Percentiles rank a stretch among this genome's conserved stretches.
Conservation (phyloP, 345 rosid genomes). For the Cardamine resedifolia region DNA sequence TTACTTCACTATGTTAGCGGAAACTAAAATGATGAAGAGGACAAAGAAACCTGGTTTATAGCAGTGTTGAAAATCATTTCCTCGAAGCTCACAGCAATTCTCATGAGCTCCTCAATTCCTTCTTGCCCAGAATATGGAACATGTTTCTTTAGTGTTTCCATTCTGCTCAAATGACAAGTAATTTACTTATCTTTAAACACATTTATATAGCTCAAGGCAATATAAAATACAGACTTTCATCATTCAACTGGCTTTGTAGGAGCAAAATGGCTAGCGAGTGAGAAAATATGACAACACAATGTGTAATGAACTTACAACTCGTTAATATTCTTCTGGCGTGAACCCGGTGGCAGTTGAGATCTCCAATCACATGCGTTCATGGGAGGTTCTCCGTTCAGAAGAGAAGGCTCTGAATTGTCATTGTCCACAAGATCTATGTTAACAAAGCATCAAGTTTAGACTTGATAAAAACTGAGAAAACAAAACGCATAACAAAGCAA, state of each 20-base stretch:
- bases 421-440: slow-evolving; percentile 15
- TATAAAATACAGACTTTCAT: not conserved
- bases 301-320: slow-evolving; percentile 41
- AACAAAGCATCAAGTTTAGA: not conserved
- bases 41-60: slow-evolving; percentile 9
- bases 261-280: not conserved
- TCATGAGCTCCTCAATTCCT: slow-evolving; percentile 20
- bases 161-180: slow-evolving; percentile 12
- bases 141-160: slow-evolving; percentile 11
- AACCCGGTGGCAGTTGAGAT: slow-evolving; percentile 43
- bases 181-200: not conserved
- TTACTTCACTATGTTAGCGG: not conserved
- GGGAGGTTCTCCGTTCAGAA: slow-evolving; percentile 37
- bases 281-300: not conserved
- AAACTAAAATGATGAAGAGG: not conserved
- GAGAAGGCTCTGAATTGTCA: slow-evolving; percentile 39
- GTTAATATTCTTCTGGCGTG: slow-evolving; percentile 48
- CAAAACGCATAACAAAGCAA: too few relatives aligned
- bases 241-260: not conserved
- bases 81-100: slow-evolving; percentile 30
- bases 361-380: slow-evolving; percentile 56
- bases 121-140: slow-evolving; percentile 18
- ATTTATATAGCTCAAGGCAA: not conserved
- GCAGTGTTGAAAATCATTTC: slow-evolving; percentile 24
- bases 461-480: not conserved